Base-by-base conservation (phyloP, 192 early-diverging fungal genomes). In the Backusella westeae region DNA sequence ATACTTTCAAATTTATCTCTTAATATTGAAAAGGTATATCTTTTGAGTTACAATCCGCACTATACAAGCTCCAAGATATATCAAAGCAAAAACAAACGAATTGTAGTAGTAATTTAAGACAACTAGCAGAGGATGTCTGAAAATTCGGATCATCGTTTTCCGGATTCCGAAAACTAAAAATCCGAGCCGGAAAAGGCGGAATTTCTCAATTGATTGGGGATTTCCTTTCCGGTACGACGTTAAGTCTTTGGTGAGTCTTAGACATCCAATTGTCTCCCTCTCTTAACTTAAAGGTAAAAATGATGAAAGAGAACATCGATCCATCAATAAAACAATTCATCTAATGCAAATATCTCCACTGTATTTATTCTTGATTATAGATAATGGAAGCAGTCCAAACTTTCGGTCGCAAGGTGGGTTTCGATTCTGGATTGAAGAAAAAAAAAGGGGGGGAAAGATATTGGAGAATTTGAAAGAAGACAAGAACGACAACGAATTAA, bases 371-470 rank as follows among this genome's bases (percentile, higher is more conserved):
- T 41, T 29, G 21, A 6, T 32, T 71, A 34, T 71, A 46, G 41
- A 71, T 71, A 42, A 85, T 88, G 76, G 88, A 91, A 82, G 89
- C 90, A 73, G 93, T 94, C 70, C 93, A 94, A 80, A 90, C 89
- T 70, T 94, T 89, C 81, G 92, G 91, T 82, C 89, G 91, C 83
- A 94, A 94, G 86, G 90, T 91, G 68, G 63, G 85, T 86, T 71
- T 71, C 23, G 7, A 26, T 29, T 35, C 9, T 69, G 9, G 69
- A 71, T 29, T 71, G 12, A 39, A 39, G n/a, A 71, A 26, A 23
- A 23, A 21, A 44, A 44, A 46, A 32, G 6, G 5, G 6, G 29
- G 7, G 14, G 6, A 9, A 34, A 32, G 34, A 32, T 23, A 3
- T 23, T 42, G 69, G 21, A 49, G 15, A 71, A 69, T 39, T 38